phyloP scores from a whole-genome alignment of 768 basidiomycete genomes.

The Podaxis mareebaensis region DNA sequence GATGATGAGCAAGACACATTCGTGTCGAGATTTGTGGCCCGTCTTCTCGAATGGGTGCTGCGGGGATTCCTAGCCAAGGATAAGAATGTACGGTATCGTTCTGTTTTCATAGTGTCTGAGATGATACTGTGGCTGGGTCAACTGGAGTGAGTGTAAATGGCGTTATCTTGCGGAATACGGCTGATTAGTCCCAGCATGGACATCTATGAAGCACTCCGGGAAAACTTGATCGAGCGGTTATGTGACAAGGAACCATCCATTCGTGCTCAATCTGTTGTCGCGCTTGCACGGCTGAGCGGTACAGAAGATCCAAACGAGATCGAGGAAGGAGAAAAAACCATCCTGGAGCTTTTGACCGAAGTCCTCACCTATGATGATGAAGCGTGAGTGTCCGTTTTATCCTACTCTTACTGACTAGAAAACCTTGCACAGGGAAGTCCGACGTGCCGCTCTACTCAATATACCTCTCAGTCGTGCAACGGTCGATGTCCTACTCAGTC shows the following conservation, averaged over 20 bases:
- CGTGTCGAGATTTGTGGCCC: slow-evolving; percentile 65
- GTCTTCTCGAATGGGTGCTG: slow-evolving; percentile 71
- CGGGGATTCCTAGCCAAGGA: slow-evolving; percentile 89
- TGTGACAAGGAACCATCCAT: slow-evolving; percentile 84
- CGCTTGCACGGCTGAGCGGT: slow-evolving; percentile 77
- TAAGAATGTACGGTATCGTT: slow-evolving; percentile 83
- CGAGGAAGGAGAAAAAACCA: slow-evolving; percentile 49
- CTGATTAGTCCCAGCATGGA: slow-evolving; percentile 65
- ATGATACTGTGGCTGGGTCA: slow-evolving; percentile 85
- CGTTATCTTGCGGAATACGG: not conserved
- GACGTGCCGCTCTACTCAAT: slow-evolving; percentile 81
- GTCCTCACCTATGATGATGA: slow-evolving; percentile 74
- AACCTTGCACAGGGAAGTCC: slow-evolving; percentile 70
- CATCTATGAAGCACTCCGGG: slow-evolving; percentile 66
- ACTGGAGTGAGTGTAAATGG: slow-evolving; percentile 67
- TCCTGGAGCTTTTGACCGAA: slow-evolving; percentile 68
- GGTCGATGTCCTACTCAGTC: slow-evolving; percentile 66
- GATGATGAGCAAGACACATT: slow-evolving; percentile 65
- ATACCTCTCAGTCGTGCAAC: slow-evolving; percentile 65
- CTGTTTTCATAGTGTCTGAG: slow-evolving; percentile 79
- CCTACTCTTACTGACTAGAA: not conserved
- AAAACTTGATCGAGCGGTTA: slow-evolving; percentile 73
- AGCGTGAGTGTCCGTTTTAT: slow-evolving; percentile 39
- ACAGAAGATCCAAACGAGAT: slow-evolving; percentile 61
- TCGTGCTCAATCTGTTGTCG: slow-evolving; percentile 82